These are phyloP conservation scores for Thalassia testudinum DNA, from an alignment of 116 monocot species.

Conservation along the genomic window DNA sequence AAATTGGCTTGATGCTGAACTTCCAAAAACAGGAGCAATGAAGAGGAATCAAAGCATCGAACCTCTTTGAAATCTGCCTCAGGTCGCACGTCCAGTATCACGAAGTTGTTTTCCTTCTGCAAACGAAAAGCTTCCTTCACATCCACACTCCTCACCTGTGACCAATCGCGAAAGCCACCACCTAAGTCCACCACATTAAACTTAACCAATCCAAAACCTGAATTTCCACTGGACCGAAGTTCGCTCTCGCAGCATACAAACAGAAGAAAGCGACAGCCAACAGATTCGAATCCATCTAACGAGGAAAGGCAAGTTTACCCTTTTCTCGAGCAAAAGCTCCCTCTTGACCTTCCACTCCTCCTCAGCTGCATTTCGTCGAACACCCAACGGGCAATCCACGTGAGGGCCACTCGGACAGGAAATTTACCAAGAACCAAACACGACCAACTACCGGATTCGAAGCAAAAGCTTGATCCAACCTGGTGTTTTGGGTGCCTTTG, in stretches of 20 bases:
- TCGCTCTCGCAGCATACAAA: background rate
- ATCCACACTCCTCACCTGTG: constrained; percentile 81
- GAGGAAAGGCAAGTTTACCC: constrained; percentile 25
- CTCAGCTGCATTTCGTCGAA: constrained; percentile 33
- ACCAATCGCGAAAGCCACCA: too few species aligned
- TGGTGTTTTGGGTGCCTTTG: constrained; percentile 54
- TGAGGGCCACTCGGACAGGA: too few species aligned
- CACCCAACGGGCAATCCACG: background rate
- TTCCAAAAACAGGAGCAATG: background rate
- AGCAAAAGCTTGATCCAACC: constrained; percentile 14
- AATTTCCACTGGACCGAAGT: too few species aligned
- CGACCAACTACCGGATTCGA: background rate
- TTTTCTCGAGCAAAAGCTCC: constrained; percentile 56
- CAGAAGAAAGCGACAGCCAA: background rate
- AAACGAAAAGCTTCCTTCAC: constrained; percentile 96
- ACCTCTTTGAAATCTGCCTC: constrained; percentile 89
- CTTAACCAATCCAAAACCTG: too few species aligned
- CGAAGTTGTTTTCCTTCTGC: constrained; percentile 89
- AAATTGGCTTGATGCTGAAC: too few species aligned
- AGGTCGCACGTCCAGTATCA: constrained; percentile 89
- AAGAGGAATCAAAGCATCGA: background rate
- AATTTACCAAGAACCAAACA: background rate
- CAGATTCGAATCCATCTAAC: background rate
- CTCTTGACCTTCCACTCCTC: constrained; percentile 93
- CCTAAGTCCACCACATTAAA: too few species aligned